phyloP scores from a whole-genome alignment of 106 monocot genomes.

The Chionographis japonica region DNA sequence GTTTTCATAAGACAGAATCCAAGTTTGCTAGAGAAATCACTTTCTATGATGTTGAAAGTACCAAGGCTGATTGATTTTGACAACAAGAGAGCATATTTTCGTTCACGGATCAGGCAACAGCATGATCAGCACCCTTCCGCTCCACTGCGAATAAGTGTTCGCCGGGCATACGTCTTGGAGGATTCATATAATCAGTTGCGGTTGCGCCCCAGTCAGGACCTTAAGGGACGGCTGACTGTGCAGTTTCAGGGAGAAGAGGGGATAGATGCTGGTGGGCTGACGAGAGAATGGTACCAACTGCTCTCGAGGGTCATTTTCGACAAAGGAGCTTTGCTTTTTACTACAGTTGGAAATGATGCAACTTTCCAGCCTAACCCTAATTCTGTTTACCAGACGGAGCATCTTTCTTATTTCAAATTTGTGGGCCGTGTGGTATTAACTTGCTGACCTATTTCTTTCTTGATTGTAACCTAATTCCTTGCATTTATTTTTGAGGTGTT shows the following conservation, averaged over 20 bases:
- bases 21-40: slow-evolving; percentile 67
- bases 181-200: slow-evolving; percentile 78
- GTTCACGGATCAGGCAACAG: slow-evolving; percentile 57
- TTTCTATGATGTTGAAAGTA: slow-evolving; percentile 72
- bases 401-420: slow-evolving; percentile 87
- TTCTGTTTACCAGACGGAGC: slow-evolving; percentile 79
- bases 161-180: slow-evolving; percentile 68
- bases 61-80: slow-evolving; percentile 82
- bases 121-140: slow-evolving; percentile 61
- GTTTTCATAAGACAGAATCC: slow-evolving; percentile 72
- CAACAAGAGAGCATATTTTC: slow-evolving; percentile 72
- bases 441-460: background rate
- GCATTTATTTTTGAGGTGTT: background rate
- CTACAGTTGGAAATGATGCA: slow-evolving; percentile 71
- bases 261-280: slow-evolving; percentile 81
- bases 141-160: slow-evolving; percentile 55
- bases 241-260: slow-evolving; percentile 87
- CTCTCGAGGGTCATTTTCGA: slow-evolving; percentile 77
- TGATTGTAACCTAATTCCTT: background rate
- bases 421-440: slow-evolving; percentile 68
- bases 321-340: slow-evolving; percentile 79
- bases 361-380: slow-evolving; percentile 86
- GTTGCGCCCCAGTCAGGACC: slow-evolving; percentile 47
- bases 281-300: slow-evolving; percentile 80
- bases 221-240: slow-evolving; percentile 64